phyloP scores from a whole-genome alignment of 305 asterid genomes.

The Rubia peregrina region DNA sequence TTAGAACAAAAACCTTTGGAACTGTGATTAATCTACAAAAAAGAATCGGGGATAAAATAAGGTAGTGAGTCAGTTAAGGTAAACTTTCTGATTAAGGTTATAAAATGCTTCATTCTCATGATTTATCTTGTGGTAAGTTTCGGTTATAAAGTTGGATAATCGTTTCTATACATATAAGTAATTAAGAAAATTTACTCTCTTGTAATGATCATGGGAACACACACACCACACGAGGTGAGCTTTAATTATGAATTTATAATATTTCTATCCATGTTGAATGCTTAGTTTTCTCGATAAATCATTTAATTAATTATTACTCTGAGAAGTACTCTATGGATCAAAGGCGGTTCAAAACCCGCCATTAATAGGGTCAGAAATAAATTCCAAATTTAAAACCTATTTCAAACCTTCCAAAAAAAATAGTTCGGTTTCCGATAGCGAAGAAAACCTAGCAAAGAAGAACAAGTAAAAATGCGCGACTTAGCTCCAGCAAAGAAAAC shows the following conservation, averaged over 20 bases:
- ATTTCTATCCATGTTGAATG: not conserved
- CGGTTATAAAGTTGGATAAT: not conserved
- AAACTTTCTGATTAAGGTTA: not conserved
- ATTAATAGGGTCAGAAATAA: no score
- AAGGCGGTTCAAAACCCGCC: no score
- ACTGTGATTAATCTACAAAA: not conserved
- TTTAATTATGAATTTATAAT: not conserved
- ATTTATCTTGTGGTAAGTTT: constrained; percentile 11
- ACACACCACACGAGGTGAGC: not conserved
- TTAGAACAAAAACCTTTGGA: not conserved
- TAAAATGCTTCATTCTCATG: not conserved
- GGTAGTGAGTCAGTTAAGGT: not conserved
- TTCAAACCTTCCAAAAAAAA: no score
- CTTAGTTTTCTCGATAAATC: not conserved
- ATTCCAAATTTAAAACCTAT: no score
- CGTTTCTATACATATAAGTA: not conserved
- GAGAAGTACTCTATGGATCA: no score
- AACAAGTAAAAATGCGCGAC: no score
- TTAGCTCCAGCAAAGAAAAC: no score
- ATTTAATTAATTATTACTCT: not conserved
- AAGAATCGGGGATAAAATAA: not conserved
- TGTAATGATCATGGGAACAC: constrained; percentile 3
- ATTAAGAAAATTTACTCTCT: not conserved
- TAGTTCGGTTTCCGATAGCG: no score
- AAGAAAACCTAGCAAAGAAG: no score